Conservation (phyloP, 2,329 filamentous ascomycete species). For the Apiospora hydei region DNA sequence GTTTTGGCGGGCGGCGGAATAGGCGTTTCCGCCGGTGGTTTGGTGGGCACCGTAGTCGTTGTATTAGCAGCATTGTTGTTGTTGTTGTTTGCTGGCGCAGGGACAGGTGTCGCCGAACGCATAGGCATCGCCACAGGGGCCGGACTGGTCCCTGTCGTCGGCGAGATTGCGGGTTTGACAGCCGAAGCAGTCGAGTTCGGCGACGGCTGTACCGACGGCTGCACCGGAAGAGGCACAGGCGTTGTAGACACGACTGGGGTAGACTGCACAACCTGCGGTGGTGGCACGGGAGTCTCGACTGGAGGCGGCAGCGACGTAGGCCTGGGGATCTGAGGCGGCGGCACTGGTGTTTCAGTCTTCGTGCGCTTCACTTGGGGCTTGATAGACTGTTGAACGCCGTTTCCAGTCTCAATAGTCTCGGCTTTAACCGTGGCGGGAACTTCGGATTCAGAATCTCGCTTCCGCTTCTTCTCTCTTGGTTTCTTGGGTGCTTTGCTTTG, state of each 20-base stretch:
- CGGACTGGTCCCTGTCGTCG: slow-evolving; percentile 26
- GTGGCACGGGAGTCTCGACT: slow-evolving; percentile 42
- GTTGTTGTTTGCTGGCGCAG: slow-evolving; percentile 45
- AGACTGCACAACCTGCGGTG: slow-evolving; percentile 41
- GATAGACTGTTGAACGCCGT: slow-evolving; percentile 28
- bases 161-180: slow-evolving; percentile 24
- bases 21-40: slow-evolving; percentile 50
- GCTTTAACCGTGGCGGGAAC: slow-evolving; percentile 41
- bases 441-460: slow-evolving; percentile 50
- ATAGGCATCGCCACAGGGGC: slow-evolving; percentile 32
- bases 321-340: slow-evolving; percentile 48
- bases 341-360: slow-evolving; percentile 65
- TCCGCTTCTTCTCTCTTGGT: slow-evolving; percentile 51
- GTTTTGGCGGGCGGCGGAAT: slow-evolving; percentile 46
- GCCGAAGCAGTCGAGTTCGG: slow-evolving; percentile 15
- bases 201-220: slow-evolving; percentile 28
- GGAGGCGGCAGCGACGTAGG: slow-evolving; percentile 43
- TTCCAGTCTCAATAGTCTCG: slow-evolving; percentile 34
- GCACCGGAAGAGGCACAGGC: slow-evolving; percentile 40
- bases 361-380: slow-evolving; percentile 57
- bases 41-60: slow-evolving; percentile 46
- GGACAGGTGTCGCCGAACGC: slow-evolving; percentile 47
- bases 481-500: slow-evolving; percentile 39
- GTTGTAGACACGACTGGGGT: slow-evolving; percentile 42
- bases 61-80: slow-evolving; percentile 45